A percentile compares a stretch with the other conserved stretches of the same genome.
These are phyloP conservation scores for Suaeda aralocaspica DNA, from an alignment of 148 eudicot species.

Conservation along the genomic window DNA sequence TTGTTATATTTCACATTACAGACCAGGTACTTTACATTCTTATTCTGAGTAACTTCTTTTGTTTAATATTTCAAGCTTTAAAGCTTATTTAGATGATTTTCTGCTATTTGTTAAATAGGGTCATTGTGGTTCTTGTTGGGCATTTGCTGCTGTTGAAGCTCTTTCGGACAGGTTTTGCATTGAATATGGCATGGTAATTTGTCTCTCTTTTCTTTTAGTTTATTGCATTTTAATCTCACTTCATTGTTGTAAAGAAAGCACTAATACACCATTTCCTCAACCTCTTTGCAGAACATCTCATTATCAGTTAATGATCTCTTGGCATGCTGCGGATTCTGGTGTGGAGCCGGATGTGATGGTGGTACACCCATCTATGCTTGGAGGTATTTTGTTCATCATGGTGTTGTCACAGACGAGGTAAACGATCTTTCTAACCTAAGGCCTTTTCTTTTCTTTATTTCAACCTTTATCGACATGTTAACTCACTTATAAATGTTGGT, in stretches of 20 bases:
- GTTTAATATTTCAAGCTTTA: not conserved
- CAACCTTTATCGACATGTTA: not conserved
- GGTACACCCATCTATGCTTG: constrained; percentile 81
- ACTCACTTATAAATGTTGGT: not conserved
- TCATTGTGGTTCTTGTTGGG: constrained; percentile 99
- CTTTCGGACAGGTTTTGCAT: constrained; percentile 91
- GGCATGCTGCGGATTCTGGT: constrained; percentile 91
- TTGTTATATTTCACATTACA: constrained; percentile 10
- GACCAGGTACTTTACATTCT: constrained; percentile 19
- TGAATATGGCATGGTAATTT: constrained; percentile 52
- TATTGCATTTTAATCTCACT: not conserved
- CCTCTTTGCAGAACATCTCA: constrained; percentile 50
- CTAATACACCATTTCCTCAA: constrained; percentile 3
- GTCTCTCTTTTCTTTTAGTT: not conserved
- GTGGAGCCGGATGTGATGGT: constrained; percentile 89
- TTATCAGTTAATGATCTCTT: constrained; percentile 88
- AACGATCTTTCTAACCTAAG: not conserved
- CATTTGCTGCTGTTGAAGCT: constrained; percentile 92
- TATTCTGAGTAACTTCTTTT: not conserved
- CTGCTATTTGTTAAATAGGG: constrained; percentile 45
- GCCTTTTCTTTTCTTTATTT: not conserved
- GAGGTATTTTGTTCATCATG: constrained; percentile 67
- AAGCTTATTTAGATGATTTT: constrained; percentile 15
- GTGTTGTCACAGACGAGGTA: constrained; percentile 89
- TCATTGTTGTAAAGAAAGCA: not conserved